Conservation (phyloP, 306 rosid genomes). For the Ceratonia siliqua region DNA sequence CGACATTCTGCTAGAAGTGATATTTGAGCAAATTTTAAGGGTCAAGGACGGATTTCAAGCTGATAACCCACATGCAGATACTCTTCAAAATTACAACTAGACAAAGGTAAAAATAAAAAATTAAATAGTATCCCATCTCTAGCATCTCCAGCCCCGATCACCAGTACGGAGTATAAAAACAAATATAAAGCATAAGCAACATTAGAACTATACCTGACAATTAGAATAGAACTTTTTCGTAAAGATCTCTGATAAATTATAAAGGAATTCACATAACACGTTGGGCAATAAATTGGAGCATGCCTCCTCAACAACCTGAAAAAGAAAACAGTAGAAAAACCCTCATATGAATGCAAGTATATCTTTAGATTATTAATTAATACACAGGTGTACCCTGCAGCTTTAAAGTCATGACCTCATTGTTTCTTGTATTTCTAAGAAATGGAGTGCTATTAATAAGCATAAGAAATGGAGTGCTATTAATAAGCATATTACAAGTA, state of each 20-base stretch:
- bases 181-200: not conserved
- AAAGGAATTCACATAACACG: conserved; percentile 85
- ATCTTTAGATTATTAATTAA: conserved; percentile 8
- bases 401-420: not conserved
- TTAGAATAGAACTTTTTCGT: conserved; percentile 76
- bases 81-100: not conserved
- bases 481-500: not conserved
- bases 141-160: not conserved
- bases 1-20: not conserved
- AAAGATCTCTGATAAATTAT: conserved; percentile 77
- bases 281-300: conserved; percentile 82
- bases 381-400: not conserved
- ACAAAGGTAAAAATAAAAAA: not conserved
- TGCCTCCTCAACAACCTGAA: conserved; percentile 90
- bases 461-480: conserved; percentile 2
- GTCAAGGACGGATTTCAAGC: conserved; percentile 1
- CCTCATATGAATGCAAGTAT: conserved; percentile 1
- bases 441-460: not conserved
- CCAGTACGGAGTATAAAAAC: not conserved
- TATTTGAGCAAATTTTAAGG: not conserved
- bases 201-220: conserved; percentile 67
- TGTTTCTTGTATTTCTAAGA: not conserved
- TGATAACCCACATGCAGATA: not conserved
- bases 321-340: conserved; percentile 17
- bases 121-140: not conserved